Base-by-base conservation (phyloP, 177 flowering plant genomes). In the Vitis hybrid region DNA sequence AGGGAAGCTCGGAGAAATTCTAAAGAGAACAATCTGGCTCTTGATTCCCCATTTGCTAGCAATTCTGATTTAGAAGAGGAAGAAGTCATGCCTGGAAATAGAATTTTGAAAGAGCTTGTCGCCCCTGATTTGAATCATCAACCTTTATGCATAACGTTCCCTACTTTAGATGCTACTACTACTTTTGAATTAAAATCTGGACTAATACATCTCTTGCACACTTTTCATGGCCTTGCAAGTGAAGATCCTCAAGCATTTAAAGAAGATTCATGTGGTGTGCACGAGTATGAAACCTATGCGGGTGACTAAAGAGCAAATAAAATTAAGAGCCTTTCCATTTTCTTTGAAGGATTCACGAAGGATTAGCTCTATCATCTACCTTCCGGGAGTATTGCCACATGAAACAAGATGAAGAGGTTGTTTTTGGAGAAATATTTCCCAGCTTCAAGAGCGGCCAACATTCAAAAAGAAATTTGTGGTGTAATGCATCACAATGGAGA, bases 191-290 rank as follows among this genome's bases (percentile, higher is more conserved):
- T 61, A 13, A 69, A 69, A 61, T 69, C 65, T 12, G 59, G 65
- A 59, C 49, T 69, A 61, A 69, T 61, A 12, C 72, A 69, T 60
- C 21, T 69, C 2, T 61, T 61, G 59, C 65, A 65, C 21, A 60
- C 30, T 15, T 71, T 71, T 58, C 63, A 71, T 56, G 74, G 69
- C 14, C n/a, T 62, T 13, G 26, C 18, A 67, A 71, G 76, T 34
- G 67, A 73, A 30, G 72, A 74, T 32, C 68, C 76, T 19, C 68
- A 55, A 63, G 51, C 64, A 68, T n/a, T 11, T 74, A 7, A 68
- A 68, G 64, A 72, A 74, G n/a, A 57, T 74, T 18, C 71, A 73
- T 67, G 67, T 73, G 23, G 71, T 67, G n/a, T 73, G 71, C 50
- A 21, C 34, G 8, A 74, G 56, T 6, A 74, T 64, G 76, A 74